A percentile compares a stretch with the other conserved stretches of the same genome.
phyloP scores from a whole-genome alignment of 805 yeast species.

The Schwanniomyces vanrijiae region DNA sequence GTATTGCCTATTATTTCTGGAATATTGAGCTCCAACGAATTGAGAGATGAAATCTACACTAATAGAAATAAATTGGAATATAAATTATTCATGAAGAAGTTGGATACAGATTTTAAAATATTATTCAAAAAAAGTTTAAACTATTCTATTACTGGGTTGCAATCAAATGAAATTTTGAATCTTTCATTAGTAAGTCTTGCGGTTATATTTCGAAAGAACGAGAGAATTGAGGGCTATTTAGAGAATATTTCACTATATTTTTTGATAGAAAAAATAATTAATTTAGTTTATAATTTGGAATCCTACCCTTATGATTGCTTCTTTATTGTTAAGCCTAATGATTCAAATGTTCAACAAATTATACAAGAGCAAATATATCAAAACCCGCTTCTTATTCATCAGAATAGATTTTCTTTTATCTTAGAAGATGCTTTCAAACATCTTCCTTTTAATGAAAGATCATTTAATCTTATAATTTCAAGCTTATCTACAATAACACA shows the following conservation, averaged over 20 bases:
- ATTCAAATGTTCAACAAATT: conserved; percentile 10
- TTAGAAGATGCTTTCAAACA: conserved; percentile 34
- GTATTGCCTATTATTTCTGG: conserved; percentile 50
- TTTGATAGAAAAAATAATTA: conserved; percentile 13
- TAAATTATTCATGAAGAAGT: conserved; percentile 32
- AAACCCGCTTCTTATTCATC: conserved; percentile 47
- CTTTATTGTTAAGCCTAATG: conserved; percentile 9
- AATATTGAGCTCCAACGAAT: conserved; percentile 33
- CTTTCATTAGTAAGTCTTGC: conserved; percentile 37
- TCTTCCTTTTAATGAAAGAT: conserved; percentile 10
- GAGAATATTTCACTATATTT: conserved; percentile 12
- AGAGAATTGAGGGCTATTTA: conserved; percentile 17
- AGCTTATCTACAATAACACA: conserved; percentile 21
- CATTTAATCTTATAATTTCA: conserved; percentile 18
- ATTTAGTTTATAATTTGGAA: conserved; percentile 19
- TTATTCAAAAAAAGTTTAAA: conserved; percentile 29
- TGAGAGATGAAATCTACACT: conserved; percentile 34
- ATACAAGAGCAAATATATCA: conserved; percentile 14
- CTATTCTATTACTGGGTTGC: conserved; percentile 21
- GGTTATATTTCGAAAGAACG: conserved; percentile 25
- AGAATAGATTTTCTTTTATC: conserved; percentile 49
- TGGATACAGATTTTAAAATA: conserved; percentile 28
- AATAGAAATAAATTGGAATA: conserved; percentile 23
- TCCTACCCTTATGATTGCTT: conserved; percentile 17
- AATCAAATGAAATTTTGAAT: conserved; percentile 21